Conservation (phyloP, 1,284 basidiomycete species). For the Somion occarium region DNA sequence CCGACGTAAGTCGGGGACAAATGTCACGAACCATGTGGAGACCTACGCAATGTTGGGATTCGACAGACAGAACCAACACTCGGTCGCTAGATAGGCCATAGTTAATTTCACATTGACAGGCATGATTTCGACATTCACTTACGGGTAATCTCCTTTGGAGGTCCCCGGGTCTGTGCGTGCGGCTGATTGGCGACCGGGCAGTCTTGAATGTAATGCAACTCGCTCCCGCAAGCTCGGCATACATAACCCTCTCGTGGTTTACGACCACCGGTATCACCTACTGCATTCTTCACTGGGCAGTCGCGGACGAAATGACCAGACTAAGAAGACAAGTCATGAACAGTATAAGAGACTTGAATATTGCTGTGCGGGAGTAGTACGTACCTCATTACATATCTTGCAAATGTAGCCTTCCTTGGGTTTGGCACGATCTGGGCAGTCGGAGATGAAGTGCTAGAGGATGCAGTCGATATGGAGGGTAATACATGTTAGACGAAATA, state of each 20-base stretch:
- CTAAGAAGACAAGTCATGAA: slow-evolving; percentile 29
- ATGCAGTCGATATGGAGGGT: neutral
- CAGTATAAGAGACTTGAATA: neutral
- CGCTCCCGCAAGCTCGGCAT: slow-evolving; percentile 84
- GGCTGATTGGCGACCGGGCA: slow-evolving; percentile 63
- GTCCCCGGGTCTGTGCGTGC: slow-evolving; percentile 46
- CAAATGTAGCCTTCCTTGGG: slow-evolving; percentile 86
- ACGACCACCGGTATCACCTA: slow-evolving; percentile 72
- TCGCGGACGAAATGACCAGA: slow-evolving; percentile 83
- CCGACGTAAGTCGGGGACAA: slow-evolving; percentile 3
- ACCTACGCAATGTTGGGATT: slow-evolving; percentile 83
- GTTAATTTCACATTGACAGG: no score
- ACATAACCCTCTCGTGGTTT: slow-evolving; percentile 82
- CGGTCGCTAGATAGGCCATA: slow-evolving; percentile 63
- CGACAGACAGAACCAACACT: slow-evolving; percentile 96
- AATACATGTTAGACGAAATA: neutral
- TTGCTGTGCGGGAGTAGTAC: slow-evolving; percentile 11
- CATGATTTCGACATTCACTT: slow-evolving; percentile 35
- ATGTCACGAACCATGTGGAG: slow-evolving; percentile 1
- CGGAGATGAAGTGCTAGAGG: slow-evolving; percentile 67
- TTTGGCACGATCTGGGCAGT: slow-evolving; percentile 68
- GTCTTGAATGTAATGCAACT: slow-evolving; percentile 80
- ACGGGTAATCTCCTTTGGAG: slow-evolving; percentile 78
- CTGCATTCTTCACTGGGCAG: slow-evolving; percentile 73
- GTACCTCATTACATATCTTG: slow-evolving; percentile 68